Evolutionary conservation across 352 stramenopile species (phyloP), one percentile per base, ranked within the genome.

Genomic region (Stramenopiles sp.): DNA sequence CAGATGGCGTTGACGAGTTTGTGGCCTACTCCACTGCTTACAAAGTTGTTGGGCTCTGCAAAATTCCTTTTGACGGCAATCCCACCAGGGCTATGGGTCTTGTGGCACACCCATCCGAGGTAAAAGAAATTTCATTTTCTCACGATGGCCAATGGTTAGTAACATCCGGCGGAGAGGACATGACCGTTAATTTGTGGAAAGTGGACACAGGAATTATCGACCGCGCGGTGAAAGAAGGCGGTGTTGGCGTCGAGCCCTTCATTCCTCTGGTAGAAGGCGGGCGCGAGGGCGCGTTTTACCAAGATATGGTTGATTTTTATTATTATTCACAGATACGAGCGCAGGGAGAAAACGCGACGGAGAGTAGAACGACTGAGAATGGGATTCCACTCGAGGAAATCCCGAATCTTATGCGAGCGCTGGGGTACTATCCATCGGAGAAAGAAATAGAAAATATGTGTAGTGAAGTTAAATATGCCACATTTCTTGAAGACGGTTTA

Each of bases 221-320:
- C 73, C 49, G 81, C 4, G 77, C 73, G 4, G 1, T 33, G 30
- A 32, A 33, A 25, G 77, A 78, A 33, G 30, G 78, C 31, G 74
- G 34, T 25, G 1, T 1, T 2, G 48, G 33, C 1, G 32, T 93
- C 0, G 81, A 85, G 48, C 87, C 89, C 3, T 96, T 87, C 75
- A 75, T 93, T 53, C 81, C 86, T 31, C 80, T 94, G 25, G 80
- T 96, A 1, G 88, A 95, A 80, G 89, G 89, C 49, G 89, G 87
- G 18, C 75, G 76, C 0, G 80, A 88, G 1, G 89, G 90, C 0
- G 83, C 81, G 32, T 88, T 95, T 73, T 92, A 90, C 79, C 79
- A 94, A 68, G 88, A 97, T 43, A 89, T 96, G 6, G 85, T 95
- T 34, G 89, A 97, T 77, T 97, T 94, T 80, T 96, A 96, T 78